These are phyloP conservation scores for Pythium oligandrum DNA, from an alignment of 352 stramenopile genomes.

Conservation along the genomic window DNA sequence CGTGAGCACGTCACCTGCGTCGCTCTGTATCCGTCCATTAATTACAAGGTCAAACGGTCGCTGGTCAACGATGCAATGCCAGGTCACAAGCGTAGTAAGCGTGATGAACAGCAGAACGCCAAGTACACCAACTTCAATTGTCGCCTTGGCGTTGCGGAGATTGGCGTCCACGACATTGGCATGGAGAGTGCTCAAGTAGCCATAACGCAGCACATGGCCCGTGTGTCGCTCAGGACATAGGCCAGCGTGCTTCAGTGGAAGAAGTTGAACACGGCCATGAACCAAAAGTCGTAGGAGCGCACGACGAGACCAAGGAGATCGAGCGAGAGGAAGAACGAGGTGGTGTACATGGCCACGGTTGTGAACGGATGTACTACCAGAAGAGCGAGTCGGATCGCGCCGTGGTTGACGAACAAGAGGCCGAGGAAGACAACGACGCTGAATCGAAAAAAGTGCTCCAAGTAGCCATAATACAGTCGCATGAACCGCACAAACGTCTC, in stretches of 20 bases:
- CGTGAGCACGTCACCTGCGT: conserved; percentile 12
- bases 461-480: no score
- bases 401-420: conserved; percentile 3
- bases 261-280: conserved; percentile 24
- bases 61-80: conserved; percentile 2
- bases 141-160: conserved; percentile 19
- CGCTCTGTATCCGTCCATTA: no score
- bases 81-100: conserved; percentile 18
- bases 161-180: conserved; percentile 28
- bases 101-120: conserved; percentile 20
- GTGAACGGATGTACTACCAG: conserved; percentile 1
- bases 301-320: conserved; percentile 17
- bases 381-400: background rate
- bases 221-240: conserved; percentile 19
- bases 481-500: no score
- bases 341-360: conserved; percentile 2
- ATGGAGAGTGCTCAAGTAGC: conserved; percentile 18
- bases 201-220: conserved; percentile 16
- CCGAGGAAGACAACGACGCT: background rate
- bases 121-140: conserved; percentile 19
- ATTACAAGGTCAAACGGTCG: conserved; percentile 13
- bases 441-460: no score
- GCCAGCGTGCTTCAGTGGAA: conserved; percentile 23
- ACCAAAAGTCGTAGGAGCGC: conserved; percentile 24
- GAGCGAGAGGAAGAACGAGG: conserved; percentile 19